These are phyloP conservation scores for Kurtzmaniella natalensis DNA, from an alignment of 1,139 yeast species.

Conservation along the genomic window DNA sequence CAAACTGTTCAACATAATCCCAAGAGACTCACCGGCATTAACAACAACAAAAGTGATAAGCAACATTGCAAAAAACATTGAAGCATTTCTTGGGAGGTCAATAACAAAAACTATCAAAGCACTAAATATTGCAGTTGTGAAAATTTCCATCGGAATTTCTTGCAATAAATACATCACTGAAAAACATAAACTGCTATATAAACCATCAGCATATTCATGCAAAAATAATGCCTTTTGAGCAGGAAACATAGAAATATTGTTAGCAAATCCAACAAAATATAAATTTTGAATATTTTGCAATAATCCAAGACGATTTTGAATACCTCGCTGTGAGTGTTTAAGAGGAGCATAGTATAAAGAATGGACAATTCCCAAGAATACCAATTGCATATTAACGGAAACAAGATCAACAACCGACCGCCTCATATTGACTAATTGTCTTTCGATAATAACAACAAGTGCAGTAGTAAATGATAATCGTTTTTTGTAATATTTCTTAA, in stretches of 20 bases:
- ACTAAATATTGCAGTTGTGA: constrained; percentile 57
- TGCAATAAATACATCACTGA: constrained; percentile 59
- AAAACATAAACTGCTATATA: constrained; percentile 66
- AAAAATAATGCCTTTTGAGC: constrained; percentile 70
- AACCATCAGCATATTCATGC: constrained; percentile 72
- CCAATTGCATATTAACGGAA: constrained; percentile 65
- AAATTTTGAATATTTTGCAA: constrained; percentile 70
- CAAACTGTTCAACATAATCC: constrained; percentile 71
- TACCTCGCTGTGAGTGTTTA: constrained; percentile 52
- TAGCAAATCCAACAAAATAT: constrained; percentile 76
- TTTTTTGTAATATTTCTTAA: constrained; percentile 16
- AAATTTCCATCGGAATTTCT: constrained; percentile 70
- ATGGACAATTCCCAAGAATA: constrained; percentile 60
- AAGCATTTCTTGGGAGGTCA: constrained; percentile 68
- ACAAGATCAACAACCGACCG: constrained; percentile 60
- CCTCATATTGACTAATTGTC: constrained; percentile 44
- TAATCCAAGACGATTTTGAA: constrained; percentile 65
- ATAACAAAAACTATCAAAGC: constrained; percentile 62
- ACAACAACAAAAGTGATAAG: constrained; percentile 52
- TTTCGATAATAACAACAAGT: constrained; percentile 25
- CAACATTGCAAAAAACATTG: constrained; percentile 63
- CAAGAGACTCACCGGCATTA: constrained; percentile 80
- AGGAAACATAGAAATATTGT: constrained; percentile 73
- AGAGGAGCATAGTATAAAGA: constrained; percentile 73
- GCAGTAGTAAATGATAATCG: constrained; percentile 22